Evolutionary conservation across 805 yeast genomes (phyloP).

Genomic region (Myxozyma lipomycoides): DNA sequence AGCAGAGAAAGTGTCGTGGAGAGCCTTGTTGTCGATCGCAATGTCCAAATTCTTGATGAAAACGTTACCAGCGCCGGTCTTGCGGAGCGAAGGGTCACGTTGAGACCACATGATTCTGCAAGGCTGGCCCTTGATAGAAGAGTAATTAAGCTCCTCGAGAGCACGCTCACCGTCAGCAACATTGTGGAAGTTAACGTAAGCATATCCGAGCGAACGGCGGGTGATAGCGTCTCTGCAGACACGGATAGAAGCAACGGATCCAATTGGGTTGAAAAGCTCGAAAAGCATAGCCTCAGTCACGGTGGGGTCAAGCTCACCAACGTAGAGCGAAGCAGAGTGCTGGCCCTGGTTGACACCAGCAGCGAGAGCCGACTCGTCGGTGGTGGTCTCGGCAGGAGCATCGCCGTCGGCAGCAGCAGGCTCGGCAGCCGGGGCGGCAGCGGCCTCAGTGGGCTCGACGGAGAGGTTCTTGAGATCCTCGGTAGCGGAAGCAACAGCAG

Average conservation of each 20-base stretch:
- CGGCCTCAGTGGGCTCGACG: conserved; percentile 16
- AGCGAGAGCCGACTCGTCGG: conserved; percentile 18
- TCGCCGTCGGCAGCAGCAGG: conserved; percentile 7
- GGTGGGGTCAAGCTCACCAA: conserved; percentile 90
- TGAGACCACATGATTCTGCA: conserved; percentile 99
- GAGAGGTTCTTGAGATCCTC: conserved; percentile 28
- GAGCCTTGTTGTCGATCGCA: conserved; percentile 96
- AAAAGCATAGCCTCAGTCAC: conserved; percentile 93
- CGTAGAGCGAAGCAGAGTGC: conserved; percentile 72
- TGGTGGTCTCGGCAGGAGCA: conserved; percentile 7
- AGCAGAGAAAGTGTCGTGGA: conserved; percentile 95
- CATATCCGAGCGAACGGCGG: conserved; percentile 95
- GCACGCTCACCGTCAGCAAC: conserved; percentile 84
- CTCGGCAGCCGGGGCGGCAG: conserved; percentile 12
- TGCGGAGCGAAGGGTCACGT: conserved; percentile 94
- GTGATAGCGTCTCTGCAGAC: conserved; percentile 98
- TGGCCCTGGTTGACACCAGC: conserved; percentile 36
- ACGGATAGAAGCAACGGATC: conserved; percentile 94
- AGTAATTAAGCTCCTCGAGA: conserved; percentile 90
- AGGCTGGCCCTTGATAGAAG: conserved; percentile 88
- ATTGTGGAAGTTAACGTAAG: conserved; percentile 93
- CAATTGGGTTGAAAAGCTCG: conserved; percentile 91
- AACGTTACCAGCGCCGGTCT: conserved; percentile 92
- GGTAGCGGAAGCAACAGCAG: conserved; percentile 28
- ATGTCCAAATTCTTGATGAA: conserved; percentile 98